These are phyloP conservation scores for Scytalidium sp. DNA, from an alignment of 2,329 filamentous ascomycete genomes.

Conservation along the genomic window DNA sequence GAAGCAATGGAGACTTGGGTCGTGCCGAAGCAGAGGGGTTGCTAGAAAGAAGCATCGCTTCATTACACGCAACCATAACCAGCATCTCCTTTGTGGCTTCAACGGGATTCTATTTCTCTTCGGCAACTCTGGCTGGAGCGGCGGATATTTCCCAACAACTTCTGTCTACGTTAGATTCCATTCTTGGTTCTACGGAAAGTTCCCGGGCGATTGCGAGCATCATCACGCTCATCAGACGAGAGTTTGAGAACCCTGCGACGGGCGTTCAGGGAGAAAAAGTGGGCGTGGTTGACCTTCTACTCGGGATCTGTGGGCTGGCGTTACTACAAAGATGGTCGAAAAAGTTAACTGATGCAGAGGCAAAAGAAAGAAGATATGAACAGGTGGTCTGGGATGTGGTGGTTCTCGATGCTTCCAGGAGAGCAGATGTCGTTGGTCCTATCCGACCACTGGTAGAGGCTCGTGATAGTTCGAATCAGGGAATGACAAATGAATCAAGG, in stretches of 20 bases:
- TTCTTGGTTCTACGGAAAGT: constrained; percentile 67
- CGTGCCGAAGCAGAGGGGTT: constrained; percentile 53
- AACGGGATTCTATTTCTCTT: constrained; percentile 57
- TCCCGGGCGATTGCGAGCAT: constrained; percentile 66
- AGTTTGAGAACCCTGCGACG: constrained; percentile 62
- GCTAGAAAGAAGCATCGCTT: constrained; percentile 53
- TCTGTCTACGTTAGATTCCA: constrained; percentile 57
- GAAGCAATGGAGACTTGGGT: constrained; percentile 37
- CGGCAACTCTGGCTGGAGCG: constrained; percentile 49
- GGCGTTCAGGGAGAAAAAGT: constrained; percentile 57
- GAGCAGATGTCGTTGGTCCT: constrained; percentile 47
- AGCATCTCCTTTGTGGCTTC: constrained; percentile 60
- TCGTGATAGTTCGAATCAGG: constrained; percentile 31
- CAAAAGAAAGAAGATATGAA: constrained; percentile 43
- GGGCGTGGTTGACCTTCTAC: constrained; percentile 56
- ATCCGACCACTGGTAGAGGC: constrained; percentile 19
- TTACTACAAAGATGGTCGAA: constrained; percentile 58
- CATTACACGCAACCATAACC: constrained; percentile 54
- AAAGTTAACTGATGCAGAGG: constrained; percentile 48
- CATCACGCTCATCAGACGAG: constrained; percentile 59
- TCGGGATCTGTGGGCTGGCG: constrained; percentile 58
- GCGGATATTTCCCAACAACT: constrained; percentile 57
- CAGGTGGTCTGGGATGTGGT: constrained; percentile 66
- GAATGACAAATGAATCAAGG: constrained; percentile 13
- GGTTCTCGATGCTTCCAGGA: constrained; percentile 55